A percentile compares a stretch with the other conserved stretches of the same genome.
phyloP scores from a whole-genome alignment of 495 filamentous ascomycete genomes.

The Annulohypoxylon bovei region DNA sequence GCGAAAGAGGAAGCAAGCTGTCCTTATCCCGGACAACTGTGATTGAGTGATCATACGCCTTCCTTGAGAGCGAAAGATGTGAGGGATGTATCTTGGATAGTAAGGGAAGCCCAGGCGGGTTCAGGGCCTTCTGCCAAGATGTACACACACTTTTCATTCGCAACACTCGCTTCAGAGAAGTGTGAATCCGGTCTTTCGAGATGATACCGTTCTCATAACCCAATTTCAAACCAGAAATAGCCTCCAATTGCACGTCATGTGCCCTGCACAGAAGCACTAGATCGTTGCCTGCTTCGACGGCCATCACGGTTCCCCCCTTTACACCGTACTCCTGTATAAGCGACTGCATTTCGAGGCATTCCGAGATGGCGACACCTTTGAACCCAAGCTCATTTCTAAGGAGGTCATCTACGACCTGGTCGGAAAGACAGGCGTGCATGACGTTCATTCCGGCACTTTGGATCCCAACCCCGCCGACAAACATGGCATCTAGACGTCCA shows the following conservation, averaged over 20 bases:
- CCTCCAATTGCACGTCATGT: slow-evolving; percentile 86
- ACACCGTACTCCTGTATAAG: slow-evolving; percentile 90
- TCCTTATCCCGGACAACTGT: slow-evolving; percentile 86
- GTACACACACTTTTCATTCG: slow-evolving; percentile 80
- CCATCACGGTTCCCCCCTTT: slow-evolving; percentile 93
- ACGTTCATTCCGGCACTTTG: slow-evolving; percentile 86
- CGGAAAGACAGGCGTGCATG: slow-evolving; percentile 90
- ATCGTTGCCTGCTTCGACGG: slow-evolving; percentile 91
- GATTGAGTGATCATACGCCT: slow-evolving; percentile 86
- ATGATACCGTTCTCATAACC: slow-evolving; percentile 88
- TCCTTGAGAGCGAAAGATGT: slow-evolving; percentile 80
- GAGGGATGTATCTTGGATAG: slow-evolving; percentile 81
- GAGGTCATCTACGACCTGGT: slow-evolving; percentile 88
- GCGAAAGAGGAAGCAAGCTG: slow-evolving; percentile 78
- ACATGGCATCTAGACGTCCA: slow-evolving; percentile 85
- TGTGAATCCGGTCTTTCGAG: slow-evolving; percentile 74
- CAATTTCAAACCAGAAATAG: slow-evolving; percentile 82
- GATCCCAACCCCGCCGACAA: slow-evolving; percentile 90
- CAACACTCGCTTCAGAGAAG: slow-evolving; percentile 78
- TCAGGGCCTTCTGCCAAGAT: slow-evolving; percentile 83
- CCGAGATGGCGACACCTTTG: slow-evolving; percentile 89
- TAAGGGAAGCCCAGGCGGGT: slow-evolving; percentile 75
- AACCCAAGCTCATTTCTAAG: slow-evolving; percentile 85
- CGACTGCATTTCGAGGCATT: slow-evolving; percentile 95
- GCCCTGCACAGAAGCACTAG: slow-evolving; percentile 84